A percentile compares a stretch with the other conserved stretches of the same genome.
phyloP scores from a whole-genome alignment of 371 early-diverging fungal species.

The Sporodiniella umbellata region DNA sequence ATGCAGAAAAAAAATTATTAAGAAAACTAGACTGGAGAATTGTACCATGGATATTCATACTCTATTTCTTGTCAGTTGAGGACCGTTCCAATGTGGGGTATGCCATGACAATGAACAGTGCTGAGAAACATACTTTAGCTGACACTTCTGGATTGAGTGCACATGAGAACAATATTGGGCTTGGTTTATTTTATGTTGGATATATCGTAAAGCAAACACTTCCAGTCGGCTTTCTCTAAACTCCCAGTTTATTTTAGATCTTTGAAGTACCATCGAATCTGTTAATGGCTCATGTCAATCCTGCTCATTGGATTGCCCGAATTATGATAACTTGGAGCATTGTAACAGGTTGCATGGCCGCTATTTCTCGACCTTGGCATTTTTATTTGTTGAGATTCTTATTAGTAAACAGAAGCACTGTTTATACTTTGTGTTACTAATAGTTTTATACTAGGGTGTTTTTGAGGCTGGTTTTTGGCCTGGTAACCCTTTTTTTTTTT shows the following conservation, averaged over 20 bases:
- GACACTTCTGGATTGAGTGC: conserved; percentile 31
- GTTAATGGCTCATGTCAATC: conserved; percentile 49
- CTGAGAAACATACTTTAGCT: conserved; percentile 36
- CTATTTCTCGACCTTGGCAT: conserved; percentile 46
- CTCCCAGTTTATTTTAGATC: conserved; percentile 10
- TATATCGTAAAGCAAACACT: conserved; percentile 31
- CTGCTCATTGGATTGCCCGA: conserved; percentile 49
- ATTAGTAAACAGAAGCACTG: conserved; percentile 18
- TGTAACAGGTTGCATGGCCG: conserved; percentile 47
- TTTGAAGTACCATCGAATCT: conserved; percentile 51
- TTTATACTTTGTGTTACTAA: background rate
- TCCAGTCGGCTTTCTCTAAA: background rate
- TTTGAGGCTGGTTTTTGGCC: conserved; percentile 58
- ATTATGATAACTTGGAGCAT: conserved; percentile 55
- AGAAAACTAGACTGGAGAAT: conserved; percentile 49
- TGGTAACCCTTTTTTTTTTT: conserved; percentile 14
- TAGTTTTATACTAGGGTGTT: conserved; percentile 23
- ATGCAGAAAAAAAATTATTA: conserved; percentile 32
- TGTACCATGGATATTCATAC: conserved; percentile 48
- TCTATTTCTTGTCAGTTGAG: conserved; percentile 47
- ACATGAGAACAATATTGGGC: conserved; percentile 43
- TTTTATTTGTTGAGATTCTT: conserved; percentile 46
- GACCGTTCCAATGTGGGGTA: conserved; percentile 52
- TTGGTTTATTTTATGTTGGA: conserved; percentile 47
- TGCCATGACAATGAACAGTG: conserved; percentile 51